A percentile compares a stretch with the other conserved stretches of the same genome.
Evolutionary conservation across 441 rosid genomes (phyloP).

Genomic region (Dalechampia spathulata): DNA sequence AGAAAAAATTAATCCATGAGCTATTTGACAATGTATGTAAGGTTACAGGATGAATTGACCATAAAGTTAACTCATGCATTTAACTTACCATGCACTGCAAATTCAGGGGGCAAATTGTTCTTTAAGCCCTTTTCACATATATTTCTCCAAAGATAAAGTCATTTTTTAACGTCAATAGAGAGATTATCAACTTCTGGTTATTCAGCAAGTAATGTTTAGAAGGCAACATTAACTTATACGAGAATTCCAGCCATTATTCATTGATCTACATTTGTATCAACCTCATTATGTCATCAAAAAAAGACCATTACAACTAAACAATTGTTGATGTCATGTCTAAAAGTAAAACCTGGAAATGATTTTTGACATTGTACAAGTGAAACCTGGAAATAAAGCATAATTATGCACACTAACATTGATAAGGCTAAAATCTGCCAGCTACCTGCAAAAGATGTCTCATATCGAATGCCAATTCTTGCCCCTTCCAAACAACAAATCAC

Average conservation of each 20-base stretch:
- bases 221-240: not conserved
- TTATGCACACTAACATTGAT: not conserved
- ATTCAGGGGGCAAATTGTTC: too few relatives aligned
- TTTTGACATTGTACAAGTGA: too few relatives aligned
- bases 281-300: too few relatives aligned
- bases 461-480: constrained; percentile 88
- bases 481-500: constrained; percentile 88
- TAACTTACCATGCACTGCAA: too few relatives aligned
- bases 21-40: too few relatives aligned
- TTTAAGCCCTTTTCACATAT: too few relatives aligned
- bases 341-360: too few relatives aligned
- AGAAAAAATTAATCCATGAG: too few relatives aligned
- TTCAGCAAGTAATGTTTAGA: not conserved
- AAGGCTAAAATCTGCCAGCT: constrained; percentile 2
- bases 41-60: too few relatives aligned
- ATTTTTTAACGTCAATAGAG: too few relatives aligned
- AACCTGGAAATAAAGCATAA: not conserved
- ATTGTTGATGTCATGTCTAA: not conserved
- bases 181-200: not conserved
- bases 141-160: too few relatives aligned
- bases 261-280: not conserved
- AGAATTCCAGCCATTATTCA: not conserved
- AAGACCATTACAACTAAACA: not conserved
- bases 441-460: constrained; percentile 96
- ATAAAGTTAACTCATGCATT: too few relatives aligned